Conservation (phyloP, 345 rosid species). For the Lepidium africanum region DNA sequence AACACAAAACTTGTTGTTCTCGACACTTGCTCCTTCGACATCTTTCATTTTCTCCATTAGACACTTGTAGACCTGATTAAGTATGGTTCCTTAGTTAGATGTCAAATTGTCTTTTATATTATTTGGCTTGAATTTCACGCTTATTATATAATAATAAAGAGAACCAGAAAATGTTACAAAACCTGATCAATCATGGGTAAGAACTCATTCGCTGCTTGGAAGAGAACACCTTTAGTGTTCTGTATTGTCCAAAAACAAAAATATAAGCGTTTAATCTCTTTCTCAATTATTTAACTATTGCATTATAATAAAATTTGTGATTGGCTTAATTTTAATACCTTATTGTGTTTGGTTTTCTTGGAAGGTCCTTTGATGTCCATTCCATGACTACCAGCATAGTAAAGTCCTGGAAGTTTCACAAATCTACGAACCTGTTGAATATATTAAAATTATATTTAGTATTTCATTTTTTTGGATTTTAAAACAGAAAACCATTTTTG, state of each 20-base stretch:
- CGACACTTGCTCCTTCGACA: constrained; percentile 62
- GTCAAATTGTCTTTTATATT: not conserved
- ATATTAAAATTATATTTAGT: too few species aligned
- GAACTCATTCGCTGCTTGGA: constrained; percentile 76
- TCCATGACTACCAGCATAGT: constrained; percentile 95
- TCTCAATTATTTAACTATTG: not conserved
- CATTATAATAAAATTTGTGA: not conserved
- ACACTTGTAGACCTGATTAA: constrained; percentile 34
- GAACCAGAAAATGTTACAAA: not conserved
- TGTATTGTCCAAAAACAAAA: constrained; percentile 9
- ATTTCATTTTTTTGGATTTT: too few species aligned
- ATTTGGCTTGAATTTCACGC: not conserved
- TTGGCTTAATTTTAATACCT: constrained; percentile 22
- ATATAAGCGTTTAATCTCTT: not conserved
- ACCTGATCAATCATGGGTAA: constrained; percentile 86
- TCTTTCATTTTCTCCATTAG: constrained; percentile 51
- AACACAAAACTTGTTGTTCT: constrained; percentile 80
- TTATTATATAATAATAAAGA: not conserved
- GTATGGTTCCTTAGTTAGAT: not conserved
- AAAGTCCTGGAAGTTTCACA: constrained; percentile 63
- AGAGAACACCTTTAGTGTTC: constrained; percentile 43
- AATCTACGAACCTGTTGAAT: constrained; percentile 46
- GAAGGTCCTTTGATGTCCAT: constrained; percentile 96
- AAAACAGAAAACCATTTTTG: not conserved
- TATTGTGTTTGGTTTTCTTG: constrained; percentile 35